phyloP scores from a whole-genome alignment of 2,329 filamentous ascomycete genomes.

The Nannizzia gypsea region DNA sequence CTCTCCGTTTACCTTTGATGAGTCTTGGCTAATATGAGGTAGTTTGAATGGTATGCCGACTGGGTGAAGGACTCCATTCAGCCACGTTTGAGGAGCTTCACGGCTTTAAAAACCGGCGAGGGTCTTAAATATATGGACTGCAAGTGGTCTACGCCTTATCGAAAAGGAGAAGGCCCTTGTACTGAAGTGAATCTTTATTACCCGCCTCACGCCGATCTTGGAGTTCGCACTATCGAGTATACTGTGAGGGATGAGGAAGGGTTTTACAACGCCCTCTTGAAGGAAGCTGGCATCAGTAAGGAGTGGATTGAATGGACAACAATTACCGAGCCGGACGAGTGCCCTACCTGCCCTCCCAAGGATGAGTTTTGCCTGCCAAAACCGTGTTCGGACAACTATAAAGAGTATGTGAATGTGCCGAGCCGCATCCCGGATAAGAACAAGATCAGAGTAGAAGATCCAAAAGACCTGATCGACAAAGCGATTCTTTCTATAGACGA shows the following conservation, averaged over 20 bases:
- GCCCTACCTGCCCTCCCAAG: not conserved
- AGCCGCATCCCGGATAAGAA: not conserved
- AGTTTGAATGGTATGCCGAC: slow-evolving; percentile 2
- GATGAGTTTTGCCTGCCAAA: not conserved
- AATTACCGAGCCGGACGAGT: not conserved
- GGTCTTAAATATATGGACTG: slow-evolving; percentile 7
- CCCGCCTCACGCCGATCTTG: not conserved
- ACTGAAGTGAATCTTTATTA: not conserved
- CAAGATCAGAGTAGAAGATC: not conserved
- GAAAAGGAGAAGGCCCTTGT: not conserved
- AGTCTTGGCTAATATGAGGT: not conserved
- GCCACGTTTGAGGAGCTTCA: not conserved
- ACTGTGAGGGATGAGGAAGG: not conserved
- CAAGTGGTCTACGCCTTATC: not conserved
- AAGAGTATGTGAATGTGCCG: not conserved
- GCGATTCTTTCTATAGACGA: not conserved
- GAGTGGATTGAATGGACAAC: slow-evolving; percentile 3
- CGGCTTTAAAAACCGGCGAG: not conserved
- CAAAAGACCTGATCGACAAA: not conserved
- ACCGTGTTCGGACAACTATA: not conserved
- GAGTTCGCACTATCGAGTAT: not conserved
- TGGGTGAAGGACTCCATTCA: slow-evolving; percentile 6
- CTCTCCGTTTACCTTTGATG: not conserved
- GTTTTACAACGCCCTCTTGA: not conserved
- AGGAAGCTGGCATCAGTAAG: not conserved